phyloP scores from a whole-genome alignment of 176 grass and related monocot genomes.

The Elaeis guineensis region DNA sequence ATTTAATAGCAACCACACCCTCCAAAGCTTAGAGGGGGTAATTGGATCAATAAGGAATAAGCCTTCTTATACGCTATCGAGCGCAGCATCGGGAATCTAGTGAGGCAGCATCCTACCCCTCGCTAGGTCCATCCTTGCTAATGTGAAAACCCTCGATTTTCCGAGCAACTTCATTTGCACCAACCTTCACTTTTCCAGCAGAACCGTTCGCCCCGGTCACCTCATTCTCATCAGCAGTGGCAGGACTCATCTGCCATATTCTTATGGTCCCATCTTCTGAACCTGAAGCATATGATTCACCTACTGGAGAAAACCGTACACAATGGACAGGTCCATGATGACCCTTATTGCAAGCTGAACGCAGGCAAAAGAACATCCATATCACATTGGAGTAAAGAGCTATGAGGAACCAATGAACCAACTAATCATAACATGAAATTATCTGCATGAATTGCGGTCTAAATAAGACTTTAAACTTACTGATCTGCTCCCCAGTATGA shows the following conservation, averaged over 20 bases:
- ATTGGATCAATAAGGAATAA: no score
- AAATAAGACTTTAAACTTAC: conserved; percentile 27
- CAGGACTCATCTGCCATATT: conserved; percentile 65
- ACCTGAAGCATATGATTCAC: conserved; percentile 90
- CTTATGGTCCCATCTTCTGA: conserved; percentile 95
- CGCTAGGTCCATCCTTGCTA: conserved; percentile 43
- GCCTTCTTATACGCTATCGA: no score
- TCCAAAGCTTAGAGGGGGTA: no score
- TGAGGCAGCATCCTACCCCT: conserved; percentile 12
- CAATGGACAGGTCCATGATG: conserved; percentile 97
- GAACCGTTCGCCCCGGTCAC: conserved; percentile 10
- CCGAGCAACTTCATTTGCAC: conserved; percentile 47
- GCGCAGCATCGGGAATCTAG: no score
- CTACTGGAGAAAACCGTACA: conserved; percentile 73
- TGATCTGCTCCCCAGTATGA: conserved; percentile 87
- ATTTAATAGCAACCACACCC: no score
- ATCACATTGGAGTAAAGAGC: no score
- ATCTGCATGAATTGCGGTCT: no score
- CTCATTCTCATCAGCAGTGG: conserved; percentile 52
- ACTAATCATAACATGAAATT: no score
- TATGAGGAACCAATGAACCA: no score
- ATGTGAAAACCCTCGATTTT: conserved; percentile 79
- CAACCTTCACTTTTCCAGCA: conserved; percentile 42
- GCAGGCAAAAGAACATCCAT: no score
- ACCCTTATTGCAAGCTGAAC: conserved; percentile 84